Evolutionary conservation across 176 grass and related monocot genomes (phyloP).

Genomic region (Paspalum notatum): DNA sequence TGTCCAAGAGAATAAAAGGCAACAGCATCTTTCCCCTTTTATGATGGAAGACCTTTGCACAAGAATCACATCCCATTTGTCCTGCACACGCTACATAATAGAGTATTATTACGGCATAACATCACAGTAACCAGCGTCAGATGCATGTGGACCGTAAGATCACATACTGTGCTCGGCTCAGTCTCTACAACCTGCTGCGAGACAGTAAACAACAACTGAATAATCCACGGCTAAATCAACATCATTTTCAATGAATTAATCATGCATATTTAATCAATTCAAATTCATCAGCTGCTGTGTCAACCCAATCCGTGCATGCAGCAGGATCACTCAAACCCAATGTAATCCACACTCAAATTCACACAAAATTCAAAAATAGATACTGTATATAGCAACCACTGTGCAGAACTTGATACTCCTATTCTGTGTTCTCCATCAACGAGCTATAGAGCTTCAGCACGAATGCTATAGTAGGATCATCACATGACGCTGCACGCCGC

Average conservation of each 20-base stretch:
- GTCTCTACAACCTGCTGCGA: not conserved
- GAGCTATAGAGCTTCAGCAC: not conserved
- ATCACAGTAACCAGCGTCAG: not conserved
- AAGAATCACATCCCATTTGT: not conserved
- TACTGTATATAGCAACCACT: no score
- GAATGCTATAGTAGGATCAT: not conserved
- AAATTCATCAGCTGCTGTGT: not conserved
- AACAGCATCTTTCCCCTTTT: no score
- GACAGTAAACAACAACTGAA: not conserved
- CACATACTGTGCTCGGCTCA: not conserved
- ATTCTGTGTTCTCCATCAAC: not conserved
- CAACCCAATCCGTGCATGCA: not conserved
- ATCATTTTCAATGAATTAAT: no score
- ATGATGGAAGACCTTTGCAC: no score
- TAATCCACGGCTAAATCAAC: no score
- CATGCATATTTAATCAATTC: no score
- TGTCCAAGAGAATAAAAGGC: no score
- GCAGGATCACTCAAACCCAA: not conserved
- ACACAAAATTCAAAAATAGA: not conserved
- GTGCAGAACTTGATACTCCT: not conserved
- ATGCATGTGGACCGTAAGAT: not conserved
- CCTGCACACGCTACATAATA: not conserved
- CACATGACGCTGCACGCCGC: constrained; percentile 61
- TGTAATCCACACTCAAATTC: not conserved
- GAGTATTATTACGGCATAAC: not conserved